Evolutionary conservation across 1,139 yeast genomes (phyloP), one percentile per base, ranked within the genome.

Genomic region (Suhomyces bokatorum): DNA sequence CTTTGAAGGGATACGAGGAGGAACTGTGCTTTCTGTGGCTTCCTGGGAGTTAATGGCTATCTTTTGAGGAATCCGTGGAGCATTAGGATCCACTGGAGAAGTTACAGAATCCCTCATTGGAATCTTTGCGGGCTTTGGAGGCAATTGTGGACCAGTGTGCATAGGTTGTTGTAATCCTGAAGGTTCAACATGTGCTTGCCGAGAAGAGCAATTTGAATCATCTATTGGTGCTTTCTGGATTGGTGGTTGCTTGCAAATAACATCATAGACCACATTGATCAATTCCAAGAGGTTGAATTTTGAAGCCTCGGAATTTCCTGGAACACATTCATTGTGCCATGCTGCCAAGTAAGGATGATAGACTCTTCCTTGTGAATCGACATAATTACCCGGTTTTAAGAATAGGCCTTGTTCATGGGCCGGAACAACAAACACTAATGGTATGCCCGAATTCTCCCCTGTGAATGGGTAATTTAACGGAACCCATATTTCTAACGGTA

Each of bases 401-500:
- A 35, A 60, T 43, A 64, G 43, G 61, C 65, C 77, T 65, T 70
- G 51, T 17, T 57, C 43, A 35, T 69, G 70, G 34, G 73, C 71
- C 0, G 86, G 82, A 22, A 75, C 70, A 7, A 89, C 78, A 58
- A 73, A 85, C 0, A 80, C 76, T 17, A 80, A 57, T 0, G 97
- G 97, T 1, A 83, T 75, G 3, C 57, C 56, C 14, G 45, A 40
- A 34, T 35, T 29, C n/a, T 41, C 49, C 14, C 56, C 59, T 9
- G 55, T 60, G 24, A 56, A 58, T 0, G 97, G 96, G 56, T 87
- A 88, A 24, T 73, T 69, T 32, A 75, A 73, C 0, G 96, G 96
- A 1, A 91, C 59, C 96, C 96, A 90, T 3, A 90, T 65, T 47
- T 82, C 81, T 11, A 87, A 60, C 0, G 91, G 90, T n/a, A 83